Conservation (phyloP, 768 basidiomycete genomes). For the Mycena galericulata region DNA sequence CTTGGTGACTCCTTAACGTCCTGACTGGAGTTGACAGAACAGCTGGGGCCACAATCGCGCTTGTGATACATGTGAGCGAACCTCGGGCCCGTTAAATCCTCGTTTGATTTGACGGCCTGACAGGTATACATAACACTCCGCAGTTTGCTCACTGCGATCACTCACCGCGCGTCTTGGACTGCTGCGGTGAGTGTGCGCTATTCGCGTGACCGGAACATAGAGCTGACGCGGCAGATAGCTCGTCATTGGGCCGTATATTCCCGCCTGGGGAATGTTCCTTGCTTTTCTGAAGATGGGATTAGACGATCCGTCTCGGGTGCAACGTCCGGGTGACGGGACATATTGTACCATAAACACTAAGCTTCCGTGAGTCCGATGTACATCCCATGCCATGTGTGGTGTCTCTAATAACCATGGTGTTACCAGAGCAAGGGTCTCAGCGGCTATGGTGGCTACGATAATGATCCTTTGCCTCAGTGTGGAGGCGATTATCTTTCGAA, state of each 20-base stretch:
- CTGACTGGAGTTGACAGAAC: constrained; percentile 24
- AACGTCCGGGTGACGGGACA: not conserved
- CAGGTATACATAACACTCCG: constrained; percentile 29
- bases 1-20: not conserved
- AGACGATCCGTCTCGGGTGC: constrained; percentile 6
- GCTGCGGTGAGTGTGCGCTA: constrained; percentile 11
- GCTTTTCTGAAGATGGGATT: constrained; percentile 17
- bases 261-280: constrained; percentile 27
- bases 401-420: not conserved
- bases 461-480: constrained; percentile 22
- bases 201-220: not conserved
- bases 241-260: constrained; percentile 29
- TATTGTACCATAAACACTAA: constrained; percentile 15
- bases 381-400: not conserved
- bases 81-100: not conserved
- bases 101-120: not conserved
- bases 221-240: constrained; percentile 12
- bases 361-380: not conserved
- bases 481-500: constrained; percentile 28
- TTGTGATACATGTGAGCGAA: constrained; percentile 35
- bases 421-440: constrained; percentile 17
- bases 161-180: not conserved
- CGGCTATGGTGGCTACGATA: constrained; percentile 14
- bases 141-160: constrained; percentile 12
- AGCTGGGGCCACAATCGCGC: constrained; percentile 34